Evolutionary conservation across 345 rosid genomes (phyloP), one percentile per base, ranked within the genome.

Genomic region (Raphanus raphanistrum): DNA sequence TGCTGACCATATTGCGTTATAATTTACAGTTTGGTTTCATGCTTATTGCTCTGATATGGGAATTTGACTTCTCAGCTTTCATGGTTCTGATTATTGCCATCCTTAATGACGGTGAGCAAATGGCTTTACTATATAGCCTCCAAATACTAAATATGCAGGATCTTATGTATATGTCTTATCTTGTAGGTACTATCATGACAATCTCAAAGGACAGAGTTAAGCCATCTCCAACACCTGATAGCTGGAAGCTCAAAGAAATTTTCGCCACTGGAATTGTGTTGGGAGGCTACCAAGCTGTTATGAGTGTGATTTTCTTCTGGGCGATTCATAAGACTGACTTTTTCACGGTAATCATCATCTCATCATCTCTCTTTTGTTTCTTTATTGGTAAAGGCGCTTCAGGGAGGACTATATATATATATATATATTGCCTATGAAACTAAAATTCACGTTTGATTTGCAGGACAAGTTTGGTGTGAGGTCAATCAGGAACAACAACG

Each of bases 11-110:
- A 45, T 41, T 65, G 43, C n/a, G 9, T 61, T 31, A 32, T 38
- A 57, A 43, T 48, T 60, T 70, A 54, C 77, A 80, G 84, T 77
- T 84, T 69, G 87, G 87, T 62, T 84, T 84, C 80, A 74, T 84
- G 84, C 82, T 84, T 64, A 79, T 84, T 69, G 87, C 87, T 55
- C 52, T 84, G 58, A 80, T 77, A 26, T 84, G 87, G 87, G 84
- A 82, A 70, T 84, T 84, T 59, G 87, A 84, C 64, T 84, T 84
- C 78, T 84, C 87, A 38, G 83, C 86, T 7, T 94, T 94, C 85
- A 90, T 94, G 98, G 97, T 94, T 82, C 77, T 94, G 84, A 92
- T 94, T 66, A 94, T 94, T 45, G 98, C 98, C 83, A 90, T 94
- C 76, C 90, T 92, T 28, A 94, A 94, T 76, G 98, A 94, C 6